These are phyloP conservation scores for Raffaelea ambrosiae DNA, from an alignment of 2,329 filamentous ascomycete species.

Conservation along the genomic window DNA sequence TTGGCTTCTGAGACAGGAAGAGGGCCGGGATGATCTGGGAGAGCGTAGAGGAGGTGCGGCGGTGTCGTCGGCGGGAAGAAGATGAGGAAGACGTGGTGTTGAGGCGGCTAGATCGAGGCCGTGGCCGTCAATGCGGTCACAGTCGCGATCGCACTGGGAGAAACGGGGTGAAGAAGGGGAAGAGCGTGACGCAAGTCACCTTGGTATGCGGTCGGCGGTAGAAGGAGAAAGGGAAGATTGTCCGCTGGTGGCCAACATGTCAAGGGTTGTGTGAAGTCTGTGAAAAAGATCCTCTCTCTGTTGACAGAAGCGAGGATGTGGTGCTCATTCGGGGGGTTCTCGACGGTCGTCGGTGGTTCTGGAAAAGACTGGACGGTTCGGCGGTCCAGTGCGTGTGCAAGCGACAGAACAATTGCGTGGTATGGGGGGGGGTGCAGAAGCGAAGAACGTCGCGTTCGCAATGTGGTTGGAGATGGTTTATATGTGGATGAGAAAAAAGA, in stretches of 20 bases:
- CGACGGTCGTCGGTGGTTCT: slow-evolving; percentile 26
- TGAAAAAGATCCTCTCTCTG: slow-evolving; percentile 14
- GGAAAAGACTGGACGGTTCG: slow-evolving; percentile 29
- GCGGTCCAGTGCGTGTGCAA: slow-evolving; percentile 21
- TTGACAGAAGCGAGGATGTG: slow-evolving; percentile 17
- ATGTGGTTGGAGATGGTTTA: not conserved
- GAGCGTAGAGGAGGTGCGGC: slow-evolving; percentile 12
- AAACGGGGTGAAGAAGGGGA: slow-evolving; percentile 1
- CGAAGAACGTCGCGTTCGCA: not conserved
- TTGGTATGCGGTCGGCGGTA: slow-evolving; percentile 54
- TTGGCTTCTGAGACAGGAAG: slow-evolving; percentile 12
- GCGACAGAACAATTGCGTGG: not conserved
- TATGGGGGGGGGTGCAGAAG: slow-evolving; percentile 5
- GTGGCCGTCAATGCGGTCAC: slow-evolving; percentile 14
- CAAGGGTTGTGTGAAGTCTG: slow-evolving; percentile 30
- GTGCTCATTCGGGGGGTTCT: slow-evolving; percentile 28
- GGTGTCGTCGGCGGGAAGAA: slow-evolving; percentile 12
- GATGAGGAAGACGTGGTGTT: slow-evolving; percentile 12
- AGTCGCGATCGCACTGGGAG: slow-evolving; percentile 10
- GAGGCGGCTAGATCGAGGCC: slow-evolving; percentile 12
- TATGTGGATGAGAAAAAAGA: not conserved
- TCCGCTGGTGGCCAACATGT: slow-evolving; percentile 51
- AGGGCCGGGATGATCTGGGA: slow-evolving; percentile 11
- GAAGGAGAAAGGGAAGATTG: slow-evolving; percentile 45
- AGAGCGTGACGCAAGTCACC: slow-evolving; percentile 46